Conservation (phyloP, 352 stramenopile genomes). For the Globisporangium echinulatum region DNA sequence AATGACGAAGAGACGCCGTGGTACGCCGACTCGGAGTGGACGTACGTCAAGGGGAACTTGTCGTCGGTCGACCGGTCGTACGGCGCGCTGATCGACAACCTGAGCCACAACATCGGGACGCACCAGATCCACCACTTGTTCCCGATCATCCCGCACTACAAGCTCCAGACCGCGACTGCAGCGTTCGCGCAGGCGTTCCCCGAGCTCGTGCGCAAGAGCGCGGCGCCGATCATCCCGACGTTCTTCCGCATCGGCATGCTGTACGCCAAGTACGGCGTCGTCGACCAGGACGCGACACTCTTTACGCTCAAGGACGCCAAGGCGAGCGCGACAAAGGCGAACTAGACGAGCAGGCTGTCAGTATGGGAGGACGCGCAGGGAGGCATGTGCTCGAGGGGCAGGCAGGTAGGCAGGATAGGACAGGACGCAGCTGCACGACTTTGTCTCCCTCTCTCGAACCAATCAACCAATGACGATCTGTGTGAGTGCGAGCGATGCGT, state of each 20-base stretch:
- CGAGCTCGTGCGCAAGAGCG: conserved; percentile 62
- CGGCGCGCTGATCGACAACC: conserved; percentile 70
- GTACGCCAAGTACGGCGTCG: conserved; percentile 68
- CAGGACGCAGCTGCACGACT: too few species aligned
- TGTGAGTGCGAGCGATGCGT: too few species aligned
- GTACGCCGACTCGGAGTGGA: conserved; percentile 82
- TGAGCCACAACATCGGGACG: conserved; percentile 85
- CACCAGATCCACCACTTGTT: conserved; percentile 86
- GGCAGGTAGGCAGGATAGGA: background rate
- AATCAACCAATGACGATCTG: too few species aligned
- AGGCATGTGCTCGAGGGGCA: background rate
- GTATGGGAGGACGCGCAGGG: too few species aligned
- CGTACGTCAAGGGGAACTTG: conserved; percentile 80
- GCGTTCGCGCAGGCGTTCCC: conserved; percentile 67
- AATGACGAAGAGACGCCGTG: conserved; percentile 79
- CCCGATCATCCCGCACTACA: conserved; percentile 85
- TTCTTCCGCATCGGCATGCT: conserved; percentile 57
- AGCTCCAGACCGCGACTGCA: conserved; percentile 51
- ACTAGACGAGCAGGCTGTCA: conserved; percentile 1
- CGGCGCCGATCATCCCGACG: conserved; percentile 57
- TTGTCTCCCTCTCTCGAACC: too few species aligned
- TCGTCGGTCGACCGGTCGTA: conserved; percentile 78
- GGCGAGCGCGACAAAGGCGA: conserved; percentile 18
- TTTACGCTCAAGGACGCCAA: conserved; percentile 70
- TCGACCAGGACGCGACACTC: conserved; percentile 50